phyloP scores from a whole-genome alignment of 768 basidiomycete genomes.

The Leccinum subgranulosum region DNA sequence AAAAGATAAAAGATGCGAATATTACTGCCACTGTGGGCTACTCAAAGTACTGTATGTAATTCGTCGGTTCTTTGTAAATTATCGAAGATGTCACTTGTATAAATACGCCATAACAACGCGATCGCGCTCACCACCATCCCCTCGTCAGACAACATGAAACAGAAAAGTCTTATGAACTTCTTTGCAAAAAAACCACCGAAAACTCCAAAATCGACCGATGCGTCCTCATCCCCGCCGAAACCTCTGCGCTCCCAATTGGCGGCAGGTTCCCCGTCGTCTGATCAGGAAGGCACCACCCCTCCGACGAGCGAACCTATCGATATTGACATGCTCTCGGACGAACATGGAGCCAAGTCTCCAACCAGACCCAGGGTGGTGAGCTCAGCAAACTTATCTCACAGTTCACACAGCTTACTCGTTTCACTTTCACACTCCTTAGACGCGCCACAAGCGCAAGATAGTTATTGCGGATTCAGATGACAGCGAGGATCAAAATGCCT shows the following conservation, averaged over 20 bases:
- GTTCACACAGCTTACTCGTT: neutral
- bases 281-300: conserved; percentile 49
- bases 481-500: conserved; percentile 33
- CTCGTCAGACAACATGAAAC: conserved; percentile 48
- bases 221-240: conserved; percentile 25
- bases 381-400: neutral
- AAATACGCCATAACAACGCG: conserved; percentile 21
- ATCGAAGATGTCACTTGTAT: neutral
- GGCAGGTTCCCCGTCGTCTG: conserved; percentile 43
- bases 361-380: conserved; percentile 34
- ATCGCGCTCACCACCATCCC: neutral
- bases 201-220: conserved; percentile 32
- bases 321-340: conserved; percentile 62
- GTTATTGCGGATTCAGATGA: conserved; percentile 71
- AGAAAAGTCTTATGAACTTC: conserved; percentile 73
- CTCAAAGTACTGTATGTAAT: too few species aligned
- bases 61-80: too few species aligned
- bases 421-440: conserved; percentile 21
- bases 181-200: conserved; percentile 41
- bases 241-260: conserved; percentile 40
- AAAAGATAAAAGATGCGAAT: neutral
- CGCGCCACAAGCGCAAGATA: conserved; percentile 63
- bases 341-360: conserved; percentile 40
- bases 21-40: neutral
- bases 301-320: conserved; percentile 79